Conservation (phyloP, 208 protist genomes). For the Acanthamoeba royreba region DNA sequence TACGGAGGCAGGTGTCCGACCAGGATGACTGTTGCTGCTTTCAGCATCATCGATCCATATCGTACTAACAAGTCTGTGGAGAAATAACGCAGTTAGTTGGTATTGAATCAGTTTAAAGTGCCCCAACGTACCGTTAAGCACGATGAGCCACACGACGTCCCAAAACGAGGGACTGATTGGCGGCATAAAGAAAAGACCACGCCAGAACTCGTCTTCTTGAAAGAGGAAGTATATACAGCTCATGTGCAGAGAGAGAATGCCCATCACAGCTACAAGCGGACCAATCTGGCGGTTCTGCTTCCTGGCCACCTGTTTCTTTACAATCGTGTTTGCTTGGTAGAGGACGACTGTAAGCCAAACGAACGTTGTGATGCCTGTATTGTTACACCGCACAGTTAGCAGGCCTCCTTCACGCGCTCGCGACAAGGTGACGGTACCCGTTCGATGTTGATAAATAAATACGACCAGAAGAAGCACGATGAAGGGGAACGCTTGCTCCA, state of each 20-base stretch:
- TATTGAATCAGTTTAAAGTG: background rate
- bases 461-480: slow-evolving; percentile 19
- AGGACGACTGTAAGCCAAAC: background rate
- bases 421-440: background rate
- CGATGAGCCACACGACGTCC: slow-evolving; percentile 2
- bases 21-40: background rate
- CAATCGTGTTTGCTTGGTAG: background rate
- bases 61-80: slow-evolving; percentile 27
- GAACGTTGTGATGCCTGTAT: slow-evolving; percentile 19
- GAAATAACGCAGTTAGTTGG: background rate
- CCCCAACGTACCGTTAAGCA: slow-evolving; percentile 33
- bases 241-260: slow-evolving; percentile 42
- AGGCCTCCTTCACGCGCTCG: no score
- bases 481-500: slow-evolving; percentile 55
- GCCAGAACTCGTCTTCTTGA: slow-evolving; percentile 20
- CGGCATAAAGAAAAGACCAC: background rate
- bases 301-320: background rate
- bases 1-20: slow-evolving; percentile 20
- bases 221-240: slow-evolving; percentile 40
- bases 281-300: background rate
- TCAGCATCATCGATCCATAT: slow-evolving; percentile 51
- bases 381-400: background rate
- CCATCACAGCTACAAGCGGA: background rate
- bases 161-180: slow-evolving; percentile 33
- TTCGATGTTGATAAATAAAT: slow-evolving; percentile 57